Base-by-base conservation (phyloP, 305 asterid genomes). In the Withania somnifera region DNA sequence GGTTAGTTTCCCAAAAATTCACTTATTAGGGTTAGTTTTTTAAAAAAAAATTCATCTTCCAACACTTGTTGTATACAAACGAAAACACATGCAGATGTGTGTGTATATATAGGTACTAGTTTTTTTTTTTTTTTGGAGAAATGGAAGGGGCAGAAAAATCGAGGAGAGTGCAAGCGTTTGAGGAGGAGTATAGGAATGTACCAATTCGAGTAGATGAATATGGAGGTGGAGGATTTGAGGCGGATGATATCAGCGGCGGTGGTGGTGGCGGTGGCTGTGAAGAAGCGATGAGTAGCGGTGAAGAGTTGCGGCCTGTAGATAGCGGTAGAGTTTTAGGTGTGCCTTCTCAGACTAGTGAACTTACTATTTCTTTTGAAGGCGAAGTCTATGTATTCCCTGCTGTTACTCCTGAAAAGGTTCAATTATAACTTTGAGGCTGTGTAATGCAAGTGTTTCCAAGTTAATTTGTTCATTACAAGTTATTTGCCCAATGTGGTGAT, bases 381-480 rank as follows among this genome's bases (percentile, higher is more conserved):
- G 87, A 90, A 88, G 88, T 90, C 4, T 89, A 90, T 79, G 95
- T 91, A 40, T 91, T 90, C 60, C 95, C 92, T 20, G 88, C 87
- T 82, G 91, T 91, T 85, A 87, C 93, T 68, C 93, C 90, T 60
- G 89, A 91, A 20, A 89, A 88, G 93, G 95, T 91, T 24, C 38
- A 1, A 22, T 22, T 14, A 20, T 3, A 20, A 34, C 38, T 11
- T 32, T 30, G 7, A 64, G 20, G 50, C 47, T 64, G 50, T 64
- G 17, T 34, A 64, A 64, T 34, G 32, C 11, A 64, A 17, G 50
- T 0, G 28, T 64, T 32, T 36, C 50, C 52, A 67, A 36, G 8
- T 67, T 10, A 67, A 67, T 67, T 67, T 66, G 51, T 34, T 66
- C 75, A 19, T 8, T n/a, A 19, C 6, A 8, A 19, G 6, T 19